Evolutionary conservation across 768 basidiomycete species (phyloP).

Genomic region (Crucibulum laeve): DNA sequence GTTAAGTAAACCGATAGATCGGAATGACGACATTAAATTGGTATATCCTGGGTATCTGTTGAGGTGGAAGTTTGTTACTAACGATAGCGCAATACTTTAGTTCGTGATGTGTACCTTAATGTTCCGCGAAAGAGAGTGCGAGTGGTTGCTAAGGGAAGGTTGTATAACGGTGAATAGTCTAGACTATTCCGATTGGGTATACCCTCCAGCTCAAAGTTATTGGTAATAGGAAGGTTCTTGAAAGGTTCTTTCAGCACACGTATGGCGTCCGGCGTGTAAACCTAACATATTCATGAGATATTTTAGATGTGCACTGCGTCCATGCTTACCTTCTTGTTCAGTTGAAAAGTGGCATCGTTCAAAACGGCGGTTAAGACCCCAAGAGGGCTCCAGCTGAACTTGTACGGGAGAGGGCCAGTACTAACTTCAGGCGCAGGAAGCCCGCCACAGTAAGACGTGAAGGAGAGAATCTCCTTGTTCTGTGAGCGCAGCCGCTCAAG

Average conservation of each 20-base stretch:
- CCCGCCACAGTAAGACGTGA: slow-evolving; percentile 91
- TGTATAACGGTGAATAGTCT: slow-evolving; percentile 64
- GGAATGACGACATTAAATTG: slow-evolving; percentile 68
- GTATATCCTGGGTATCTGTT: slow-evolving; percentile 51
- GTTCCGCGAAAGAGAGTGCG: slow-evolving; percentile 84
- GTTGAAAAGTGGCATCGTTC: slow-evolving; percentile 65
- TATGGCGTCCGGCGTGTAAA: slow-evolving; percentile 41
- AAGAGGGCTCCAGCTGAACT: slow-evolving; percentile 90
- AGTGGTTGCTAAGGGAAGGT: slow-evolving; percentile 32
- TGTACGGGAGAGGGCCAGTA: slow-evolving; percentile 77
- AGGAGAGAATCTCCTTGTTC: slow-evolving; percentile 59
- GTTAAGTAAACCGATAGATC: slow-evolving; percentile 64
- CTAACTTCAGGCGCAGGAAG: slow-evolving; percentile 70
- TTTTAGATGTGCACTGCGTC: not conserved
- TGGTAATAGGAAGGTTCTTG: slow-evolving; percentile 60
- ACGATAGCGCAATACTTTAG: not conserved
- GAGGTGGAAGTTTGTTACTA: not conserved
- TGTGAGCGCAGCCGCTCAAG: slow-evolving; percentile 45
- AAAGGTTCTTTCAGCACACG: slow-evolving; percentile 57
- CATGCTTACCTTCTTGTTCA: slow-evolving; percentile 48
- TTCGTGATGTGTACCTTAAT: slow-evolving; percentile 52
- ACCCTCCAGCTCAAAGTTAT: slow-evolving; percentile 69
- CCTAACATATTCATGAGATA: slow-evolving; percentile 24
- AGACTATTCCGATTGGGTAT: slow-evolving; percentile 83
- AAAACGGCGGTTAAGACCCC: slow-evolving; percentile 81